Percentiles rank a stretch among this genome's conserved stretches.
These are phyloP conservation scores for Fibroporia radiculosa DNA, from an alignment of 768 basidiomycete genomes.

Conservation along the genomic window DNA sequence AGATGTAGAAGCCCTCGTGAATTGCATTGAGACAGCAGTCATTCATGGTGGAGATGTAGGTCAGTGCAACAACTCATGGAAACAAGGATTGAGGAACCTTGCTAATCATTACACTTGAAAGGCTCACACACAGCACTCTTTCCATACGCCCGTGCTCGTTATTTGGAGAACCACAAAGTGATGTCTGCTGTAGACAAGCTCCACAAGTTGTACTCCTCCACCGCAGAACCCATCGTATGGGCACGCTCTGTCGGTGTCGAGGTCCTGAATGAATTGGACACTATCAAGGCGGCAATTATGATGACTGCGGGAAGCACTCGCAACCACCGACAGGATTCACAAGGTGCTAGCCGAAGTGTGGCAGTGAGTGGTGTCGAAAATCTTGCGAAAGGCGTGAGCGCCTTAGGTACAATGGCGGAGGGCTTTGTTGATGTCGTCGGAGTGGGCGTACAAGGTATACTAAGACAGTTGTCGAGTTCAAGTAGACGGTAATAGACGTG, in stretches of 20 bases:
- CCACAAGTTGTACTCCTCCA: constrained; percentile 75
- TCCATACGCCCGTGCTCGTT: constrained; percentile 75
- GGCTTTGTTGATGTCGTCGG: constrained; percentile 10
- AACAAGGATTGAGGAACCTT: too few species aligned
- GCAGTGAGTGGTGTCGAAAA: constrained; percentile 39
- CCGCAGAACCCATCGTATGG: constrained; percentile 70
- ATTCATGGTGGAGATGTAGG: constrained; percentile 77
- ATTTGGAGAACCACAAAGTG: constrained; percentile 78
- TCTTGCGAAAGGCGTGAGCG: constrained; percentile 27
- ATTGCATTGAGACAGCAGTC: constrained; percentile 52
- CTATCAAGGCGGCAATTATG: constrained; percentile 81
- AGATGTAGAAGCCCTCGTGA: constrained; percentile 69
- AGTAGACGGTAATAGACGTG: background rate
- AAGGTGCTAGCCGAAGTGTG: constrained; percentile 16
- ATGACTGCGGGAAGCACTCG: constrained; percentile 54
- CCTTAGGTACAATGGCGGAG: constrained; percentile 25
- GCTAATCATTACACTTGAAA: too few species aligned
- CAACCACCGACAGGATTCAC: too few species aligned
- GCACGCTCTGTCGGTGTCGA: constrained; percentile 83
- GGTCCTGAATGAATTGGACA: constrained; percentile 81
- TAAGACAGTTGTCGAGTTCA: constrained; percentile 5
- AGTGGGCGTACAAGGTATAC: constrained; percentile 11
- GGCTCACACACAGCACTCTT: constrained; percentile 70
- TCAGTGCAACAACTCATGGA: constrained; percentile 16
- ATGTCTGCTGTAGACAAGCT: constrained; percentile 85